Conservation (phyloP, 371 early-diverging fungal species). For the Nosema muscidifuracis region DNA sequence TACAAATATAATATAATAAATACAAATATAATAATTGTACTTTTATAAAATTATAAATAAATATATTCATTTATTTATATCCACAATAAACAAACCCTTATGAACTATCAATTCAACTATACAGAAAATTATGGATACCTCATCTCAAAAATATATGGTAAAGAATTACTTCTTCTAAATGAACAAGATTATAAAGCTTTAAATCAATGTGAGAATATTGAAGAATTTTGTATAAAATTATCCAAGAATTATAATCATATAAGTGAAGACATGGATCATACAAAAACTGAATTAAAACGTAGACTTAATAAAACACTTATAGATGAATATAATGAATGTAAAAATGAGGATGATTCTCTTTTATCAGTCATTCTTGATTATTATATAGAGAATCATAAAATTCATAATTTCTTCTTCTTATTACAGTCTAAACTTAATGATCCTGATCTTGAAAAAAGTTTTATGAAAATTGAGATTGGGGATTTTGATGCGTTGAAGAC, state of each 20-base stretch:
- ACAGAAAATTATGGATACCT: constrained; percentile 31
- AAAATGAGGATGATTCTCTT: background rate
- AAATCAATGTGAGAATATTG: constrained; percentile 45
- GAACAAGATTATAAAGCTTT: constrained; percentile 51
- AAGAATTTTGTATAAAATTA: constrained; percentile 58
- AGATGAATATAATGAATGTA: constrained; percentile 40
- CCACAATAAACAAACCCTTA: background rate
- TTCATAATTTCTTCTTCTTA: constrained; percentile 59
- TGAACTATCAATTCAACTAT: constrained; percentile 22
- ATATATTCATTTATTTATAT: no score
- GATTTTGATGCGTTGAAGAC: constrained; percentile 53
- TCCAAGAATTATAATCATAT: constrained; percentile 34
- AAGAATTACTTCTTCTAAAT: constrained; percentile 45
- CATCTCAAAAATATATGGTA: constrained; percentile 51
- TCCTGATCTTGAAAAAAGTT: constrained; percentile 28
- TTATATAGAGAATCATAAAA: constrained; percentile 52
- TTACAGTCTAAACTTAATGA: constrained; percentile 36
- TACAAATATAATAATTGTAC: no score
- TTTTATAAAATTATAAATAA: no score
- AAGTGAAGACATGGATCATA: constrained; percentile 29
- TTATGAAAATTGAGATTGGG: constrained; percentile 56
- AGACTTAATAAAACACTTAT: constrained; percentile 36
- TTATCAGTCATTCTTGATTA: constrained; percentile 41
- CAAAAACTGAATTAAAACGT: constrained; percentile 29
- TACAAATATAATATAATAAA: no score